A percentile compares a stretch with the other conserved stretches of the same genome.
Evolutionary conservation across 2,329 filamentous ascomycete genomes (phyloP).

Genomic region (Chaetomium strumarium): DNA sequence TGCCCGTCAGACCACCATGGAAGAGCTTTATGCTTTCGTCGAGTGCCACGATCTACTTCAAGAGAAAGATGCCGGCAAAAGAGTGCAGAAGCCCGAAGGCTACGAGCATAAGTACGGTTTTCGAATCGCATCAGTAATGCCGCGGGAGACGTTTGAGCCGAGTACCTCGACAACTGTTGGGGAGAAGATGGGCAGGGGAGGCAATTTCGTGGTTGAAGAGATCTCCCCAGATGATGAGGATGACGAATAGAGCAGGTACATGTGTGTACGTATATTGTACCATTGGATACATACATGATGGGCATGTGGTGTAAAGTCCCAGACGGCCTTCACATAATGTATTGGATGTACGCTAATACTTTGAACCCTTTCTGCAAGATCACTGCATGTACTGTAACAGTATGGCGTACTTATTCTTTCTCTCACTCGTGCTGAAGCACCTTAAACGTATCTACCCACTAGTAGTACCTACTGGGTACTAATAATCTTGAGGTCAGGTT

Average conservation of each 20-base stretch:
- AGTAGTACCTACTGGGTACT: no score
- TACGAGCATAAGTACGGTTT: conserved; percentile 85
- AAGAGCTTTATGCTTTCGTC: conserved; percentile 93
- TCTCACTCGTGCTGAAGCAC: no score
- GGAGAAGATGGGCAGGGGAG: conserved; percentile 72
- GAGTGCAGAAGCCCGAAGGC: conserved; percentile 49
- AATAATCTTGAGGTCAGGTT: no score
- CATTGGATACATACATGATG: background rate
- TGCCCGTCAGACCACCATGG: conserved; percentile 59
- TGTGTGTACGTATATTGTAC: background rate
- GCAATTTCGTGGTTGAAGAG: conserved; percentile 81
- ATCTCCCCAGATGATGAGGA: conserved; percentile 34
- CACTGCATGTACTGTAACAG: no score
- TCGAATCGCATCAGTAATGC: conserved; percentile 77
- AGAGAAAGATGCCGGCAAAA: conserved; percentile 31
- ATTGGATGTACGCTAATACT: no score
- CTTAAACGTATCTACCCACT: no score
- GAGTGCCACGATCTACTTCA: conserved; percentile 73
- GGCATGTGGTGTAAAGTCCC: background rate
- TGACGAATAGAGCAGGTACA: conserved; percentile 1
- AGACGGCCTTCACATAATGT: no score
- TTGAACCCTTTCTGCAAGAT: no score
- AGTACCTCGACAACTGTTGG: conserved; percentile 59
- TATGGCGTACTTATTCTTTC: no score
- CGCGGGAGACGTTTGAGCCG: conserved; percentile 71